phyloP scores from a whole-genome alignment of 1,284 basidiomycete genomes.

The Moesziomyces sp. region DNA sequence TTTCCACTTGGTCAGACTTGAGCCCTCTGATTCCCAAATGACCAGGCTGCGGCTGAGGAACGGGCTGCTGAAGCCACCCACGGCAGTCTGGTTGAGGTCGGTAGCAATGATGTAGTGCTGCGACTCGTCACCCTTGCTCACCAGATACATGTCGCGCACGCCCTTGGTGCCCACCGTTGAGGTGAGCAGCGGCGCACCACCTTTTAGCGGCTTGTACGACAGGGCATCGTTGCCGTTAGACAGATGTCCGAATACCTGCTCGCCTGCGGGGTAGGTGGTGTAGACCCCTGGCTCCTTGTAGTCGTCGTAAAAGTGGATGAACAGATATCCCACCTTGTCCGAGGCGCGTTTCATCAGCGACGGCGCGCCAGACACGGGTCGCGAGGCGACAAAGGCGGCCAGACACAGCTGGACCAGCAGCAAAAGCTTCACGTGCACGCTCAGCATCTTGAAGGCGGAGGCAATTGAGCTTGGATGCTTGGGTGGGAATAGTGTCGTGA shows the following conservation, averaged over 20 bases:
- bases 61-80: conserved; percentile 15
- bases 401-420: conserved; percentile 14
- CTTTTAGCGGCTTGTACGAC: conserved; percentile 29
- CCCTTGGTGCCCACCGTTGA: conserved; percentile 27
- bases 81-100: conserved; percentile 38
- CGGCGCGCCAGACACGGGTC: conserved; percentile 1
- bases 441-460: conserved; percentile 1
- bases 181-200: conserved; percentile 23
- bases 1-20: conserved; percentile 30
- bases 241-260: conserved; percentile 31
- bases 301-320: conserved; percentile 35
- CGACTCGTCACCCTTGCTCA: conserved; percentile 21
- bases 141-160: conserved; percentile 38
- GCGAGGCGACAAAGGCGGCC: neutral
- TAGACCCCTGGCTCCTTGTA: conserved; percentile 15
- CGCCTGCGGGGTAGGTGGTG: conserved; percentile 28
- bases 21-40: conserved; percentile 28
- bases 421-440: conserved; percentile 5
- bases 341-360: conserved; percentile 8
- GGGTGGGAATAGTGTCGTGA: too few species aligned
- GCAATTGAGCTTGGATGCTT: too few species aligned
- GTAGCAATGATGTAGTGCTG: conserved; percentile 39
- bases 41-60: conserved; percentile 24
- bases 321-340: conserved; percentile 33
- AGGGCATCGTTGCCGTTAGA: conserved; percentile 26